Evolutionary conservation across 371 early-diverging fungal species (phyloP).

Genomic region (Conidiobolus incongruus): DNA sequence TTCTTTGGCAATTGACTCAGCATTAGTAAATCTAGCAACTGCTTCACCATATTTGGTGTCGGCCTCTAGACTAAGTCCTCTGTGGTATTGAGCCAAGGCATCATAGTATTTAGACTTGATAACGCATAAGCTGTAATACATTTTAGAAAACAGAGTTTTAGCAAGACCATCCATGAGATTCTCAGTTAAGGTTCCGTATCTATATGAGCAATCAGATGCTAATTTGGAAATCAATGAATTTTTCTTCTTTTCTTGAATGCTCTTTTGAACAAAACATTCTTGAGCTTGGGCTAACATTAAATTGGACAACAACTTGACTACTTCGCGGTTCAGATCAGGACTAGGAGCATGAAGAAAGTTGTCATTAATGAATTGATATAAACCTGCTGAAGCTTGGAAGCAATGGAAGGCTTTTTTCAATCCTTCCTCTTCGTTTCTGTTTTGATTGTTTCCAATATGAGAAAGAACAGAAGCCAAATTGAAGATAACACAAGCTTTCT

Average conservation of each 20-base stretch:
- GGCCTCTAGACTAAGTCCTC: slow-evolving; percentile 44
- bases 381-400: slow-evolving; percentile 80
- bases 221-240: slow-evolving; percentile 63
- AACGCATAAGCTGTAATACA: slow-evolving; percentile 20
- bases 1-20: slow-evolving; percentile 65
- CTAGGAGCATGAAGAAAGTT: slow-evolving; percentile 92
- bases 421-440: slow-evolving; percentile 46
- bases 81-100: slow-evolving; percentile 61
- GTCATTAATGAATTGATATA: slow-evolving; percentile 84
- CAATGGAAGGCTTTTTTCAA: slow-evolving; percentile 63
- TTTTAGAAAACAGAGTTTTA: slow-evolving; percentile 23
- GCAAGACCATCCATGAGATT: slow-evolving; percentile 30
- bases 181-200: slow-evolving; percentile 43
- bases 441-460: slow-evolving; percentile 42
- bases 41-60: slow-evolving; percentile 68
- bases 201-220: slow-evolving; percentile 63
- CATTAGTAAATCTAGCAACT: slow-evolving; percentile 49
- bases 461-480: slow-evolving; percentile 69
- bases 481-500: slow-evolving; percentile 86
- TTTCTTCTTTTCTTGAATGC: slow-evolving; percentile 63
- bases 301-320: slow-evolving; percentile 55
- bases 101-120: slow-evolving; percentile 70
- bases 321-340: slow-evolving; percentile 68
- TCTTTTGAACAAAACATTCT: slow-evolving; percentile 75
- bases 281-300: slow-evolving; percentile 90